Evolutionary conservation across 257 asterid genomes (phyloP), one percentile per base, ranked within the genome.

Genomic region (Solanum chiquidenum): DNA sequence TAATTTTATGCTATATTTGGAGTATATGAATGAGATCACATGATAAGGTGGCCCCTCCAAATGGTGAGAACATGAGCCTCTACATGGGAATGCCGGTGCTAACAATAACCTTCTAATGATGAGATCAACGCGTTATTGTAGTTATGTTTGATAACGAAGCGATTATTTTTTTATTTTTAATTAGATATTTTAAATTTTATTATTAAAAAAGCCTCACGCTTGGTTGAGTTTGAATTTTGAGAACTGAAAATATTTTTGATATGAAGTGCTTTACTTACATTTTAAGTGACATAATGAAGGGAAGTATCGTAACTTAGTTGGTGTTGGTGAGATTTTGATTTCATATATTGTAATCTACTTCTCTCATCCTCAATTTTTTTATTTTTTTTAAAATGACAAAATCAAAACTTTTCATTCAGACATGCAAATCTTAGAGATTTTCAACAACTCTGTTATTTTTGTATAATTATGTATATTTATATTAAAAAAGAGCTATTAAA

Each of bases 21-120:
- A 20, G n/a, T 55, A 80, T 79, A 77, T 44, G 27, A 44, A 79
- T 44, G 25, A 80, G 40, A 46, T 44, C 85, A 46, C 85, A 80
- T 46, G 66, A 80, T 80, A 27, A 80, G 66, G 85, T 80, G 85
- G 85, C 14, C 85, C 85, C 68, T 16, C 37, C 68, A 44, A 27
- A 27, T 80, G 66, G 66, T 79, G 66, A 27, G 85, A 79, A 79
- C 85, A 27, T 29, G 85, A n/a, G 12, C 25, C 10, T 25, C n/a
- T 79, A 13, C 84, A 42, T 42, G 37, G 62, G 11, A 55, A 55
- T 55, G 64, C 64, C 62, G 84, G 84, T 77, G 62, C 37, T 77
- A 29, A 29, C 4, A 44, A 44, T 44, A 42, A 52, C 16, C 6
- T 27, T 11, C 49, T 14, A 76, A 40, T n/a, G 58, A 44, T 44